Conservation (phyloP, 768 basidiomycete species). For the Lentinula guzmanii region DNA sequence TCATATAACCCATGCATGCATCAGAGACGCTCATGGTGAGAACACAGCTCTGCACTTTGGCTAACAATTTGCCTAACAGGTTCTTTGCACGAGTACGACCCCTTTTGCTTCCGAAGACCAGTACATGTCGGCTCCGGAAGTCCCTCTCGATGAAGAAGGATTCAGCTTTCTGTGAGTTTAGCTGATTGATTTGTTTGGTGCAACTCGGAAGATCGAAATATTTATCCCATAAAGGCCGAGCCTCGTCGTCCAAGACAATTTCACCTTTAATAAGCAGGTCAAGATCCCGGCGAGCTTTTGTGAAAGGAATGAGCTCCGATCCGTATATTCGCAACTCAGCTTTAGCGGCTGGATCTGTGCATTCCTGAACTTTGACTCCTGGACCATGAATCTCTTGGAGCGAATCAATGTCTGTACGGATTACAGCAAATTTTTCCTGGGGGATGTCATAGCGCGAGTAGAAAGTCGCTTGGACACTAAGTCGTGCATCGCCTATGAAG, state of each 20-base stretch:
- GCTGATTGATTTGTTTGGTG: slow-evolving; percentile 25
- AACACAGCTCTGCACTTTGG: slow-evolving; percentile 28
- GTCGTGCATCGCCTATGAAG: slow-evolving; percentile 28
- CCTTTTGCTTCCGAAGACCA: slow-evolving; percentile 29
- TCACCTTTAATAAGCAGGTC: slow-evolving; percentile 33
- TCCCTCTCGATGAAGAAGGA: slow-evolving; percentile 35
- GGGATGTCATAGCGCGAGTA: slow-evolving; percentile 34
- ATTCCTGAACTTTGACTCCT: slow-evolving; percentile 26
- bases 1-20: slow-evolving; percentile 26
- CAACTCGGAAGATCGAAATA: slow-evolving; percentile 41
- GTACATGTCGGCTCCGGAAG: slow-evolving; percentile 27
- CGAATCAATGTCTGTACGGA: slow-evolving; percentile 30
- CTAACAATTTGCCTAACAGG: slow-evolving; percentile 28
- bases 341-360: slow-evolving; percentile 17
- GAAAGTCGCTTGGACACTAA: slow-evolving; percentile 34
- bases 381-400: slow-evolving; percentile 22
- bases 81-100: slow-evolving; percentile 25
- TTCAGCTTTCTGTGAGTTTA: slow-evolving; percentile 22
- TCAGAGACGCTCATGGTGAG: slow-evolving; percentile 30
- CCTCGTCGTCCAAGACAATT: slow-evolving; percentile 24
- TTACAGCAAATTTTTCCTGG: slow-evolving; percentile 22
- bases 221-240: slow-evolving; percentile 36
- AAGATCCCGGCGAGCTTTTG: slow-evolving; percentile 17
- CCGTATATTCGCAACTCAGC: slow-evolving; percentile 35
- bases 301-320: slow-evolving; percentile 26